A percentile compares a stretch with the other conserved stretches of the same genome.
Evolutionary conservation across 805 yeast genomes (phyloP).

Genomic region (Wickerhamiella shivajii): DNA sequence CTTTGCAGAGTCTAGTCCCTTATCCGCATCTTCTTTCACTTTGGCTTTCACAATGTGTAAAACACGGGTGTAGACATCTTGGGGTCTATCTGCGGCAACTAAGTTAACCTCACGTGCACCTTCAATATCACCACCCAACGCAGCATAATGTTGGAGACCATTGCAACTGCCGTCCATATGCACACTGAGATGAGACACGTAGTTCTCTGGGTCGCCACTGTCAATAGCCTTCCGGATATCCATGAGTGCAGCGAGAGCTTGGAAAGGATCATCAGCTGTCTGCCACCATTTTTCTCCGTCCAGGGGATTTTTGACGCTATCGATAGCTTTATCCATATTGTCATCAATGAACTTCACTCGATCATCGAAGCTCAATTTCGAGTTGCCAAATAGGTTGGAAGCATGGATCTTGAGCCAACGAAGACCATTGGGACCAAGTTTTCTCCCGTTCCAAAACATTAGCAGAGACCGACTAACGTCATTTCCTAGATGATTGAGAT

Average conservation of each 20-base stretch:
- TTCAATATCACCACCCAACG: constrained; percentile 52
- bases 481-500: constrained; percentile 46
- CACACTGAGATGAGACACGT: constrained; percentile 38
- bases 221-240: constrained; percentile 38
- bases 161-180: constrained; percentile 60
- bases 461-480: constrained; percentile 46
- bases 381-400: constrained; percentile 45
- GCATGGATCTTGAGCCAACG: constrained; percentile 48
- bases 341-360: constrained; percentile 37
- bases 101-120: constrained; percentile 52
- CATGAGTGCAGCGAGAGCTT: constrained; percentile 40
- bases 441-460: constrained; percentile 44
- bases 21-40: constrained; percentile 34
- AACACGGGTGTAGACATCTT: constrained; percentile 46
- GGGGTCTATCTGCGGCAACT: constrained; percentile 41
- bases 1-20: constrained; percentile 22
- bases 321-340: constrained; percentile 30
- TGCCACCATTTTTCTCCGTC: constrained; percentile 39
- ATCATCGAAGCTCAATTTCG: constrained; percentile 38
- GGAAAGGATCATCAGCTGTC: constrained; percentile 49
- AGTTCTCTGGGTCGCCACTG: constrained; percentile 33
- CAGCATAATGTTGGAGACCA: constrained; percentile 57
- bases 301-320: constrained; percentile 36
- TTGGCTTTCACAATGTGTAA: constrained; percentile 32
- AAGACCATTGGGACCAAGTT: constrained; percentile 38